These are phyloP conservation scores for Metarhizium album DNA, from an alignment of 2,329 filamentous ascomycete species.

Conservation along the genomic window DNA sequence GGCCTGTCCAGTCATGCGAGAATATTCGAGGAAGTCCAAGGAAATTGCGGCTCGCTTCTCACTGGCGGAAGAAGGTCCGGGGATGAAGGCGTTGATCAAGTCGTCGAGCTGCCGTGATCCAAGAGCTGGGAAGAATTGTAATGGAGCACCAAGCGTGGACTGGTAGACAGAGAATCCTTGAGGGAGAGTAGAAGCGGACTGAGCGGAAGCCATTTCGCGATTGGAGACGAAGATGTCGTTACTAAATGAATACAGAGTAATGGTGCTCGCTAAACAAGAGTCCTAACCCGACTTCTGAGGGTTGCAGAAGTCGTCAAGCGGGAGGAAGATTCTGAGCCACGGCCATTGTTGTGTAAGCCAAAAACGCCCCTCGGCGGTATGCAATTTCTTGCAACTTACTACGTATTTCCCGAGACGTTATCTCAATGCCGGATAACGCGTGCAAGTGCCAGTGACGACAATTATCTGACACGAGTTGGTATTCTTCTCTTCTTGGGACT, in stretches of 20 bases:
- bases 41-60: constrained; percentile 49
- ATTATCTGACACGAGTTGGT: not conserved
- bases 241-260: not conserved
- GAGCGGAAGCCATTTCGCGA: constrained; percentile 16
- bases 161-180: constrained; percentile 52
- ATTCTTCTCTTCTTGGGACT: not conserved
- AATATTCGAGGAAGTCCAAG: constrained; percentile 48
- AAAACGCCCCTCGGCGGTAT: not conserved
- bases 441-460: not conserved
- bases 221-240: not conserved
- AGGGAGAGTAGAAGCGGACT: constrained; percentile 16
- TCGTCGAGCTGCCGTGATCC: constrained; percentile 49
- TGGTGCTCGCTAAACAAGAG: constrained; percentile 5
- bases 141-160: constrained; percentile 41
- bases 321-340: not conserved
- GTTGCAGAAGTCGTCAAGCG: not conserved
- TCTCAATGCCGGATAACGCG: not conserved
- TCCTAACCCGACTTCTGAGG: not conserved
- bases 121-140: constrained; percentile 58
- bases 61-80: constrained; percentile 39
- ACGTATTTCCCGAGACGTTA: not conserved
- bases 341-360: constrained; percentile 2
- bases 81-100: constrained; percentile 47
- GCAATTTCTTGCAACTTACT: not conserved
- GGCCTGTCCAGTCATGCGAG: constrained; percentile 41